Base-by-base conservation (phyloP, 2,329 filamentous ascomycete genomes). In the Apiospora saccharicola region DNA sequence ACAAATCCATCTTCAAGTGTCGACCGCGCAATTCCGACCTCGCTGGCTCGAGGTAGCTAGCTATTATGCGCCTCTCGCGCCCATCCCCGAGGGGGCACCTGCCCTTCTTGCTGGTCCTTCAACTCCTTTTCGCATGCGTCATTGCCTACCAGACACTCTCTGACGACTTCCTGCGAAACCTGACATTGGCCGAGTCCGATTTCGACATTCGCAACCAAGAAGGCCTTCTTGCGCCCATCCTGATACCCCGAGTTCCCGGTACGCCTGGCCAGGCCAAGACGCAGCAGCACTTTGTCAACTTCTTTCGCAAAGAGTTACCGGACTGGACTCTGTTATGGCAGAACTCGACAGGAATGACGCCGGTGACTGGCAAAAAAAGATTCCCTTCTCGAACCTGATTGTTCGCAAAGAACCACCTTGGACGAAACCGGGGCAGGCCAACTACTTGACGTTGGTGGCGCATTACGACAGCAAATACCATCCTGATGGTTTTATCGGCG, bases 391-490 rank as follows among this genome's bases (percentile, higher is more conserved):
- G 71, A 97, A 97, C 78, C 83, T 97, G 53, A 91, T 97, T 70
- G 89, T 93, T 37, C 91, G 90, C 67, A 88, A 93, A 69, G 93
- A 96, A 81, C 94, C 94, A 57, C 94, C 94, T 10, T 94, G 93
- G 91, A 86, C 90, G 2, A 82, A 86, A 51, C 83, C 86, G 0
- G 94, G 94, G 0, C 90, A 95, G 79, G 89, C 93, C 19, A 92
- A 92, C 69, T 85, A 92, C 70, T 83, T 97, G 75, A 94, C 93
- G 4, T 85, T 97, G 68, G 94, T 94, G 12, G 94, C 94, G 46
- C 94, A 97, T 79, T 97, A 96, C 80, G 94, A 97, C 78, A 93
- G 90, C 80, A 94, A 94, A 82, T 85, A 92, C 67, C 85, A 85
- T 22, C 93, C 94, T 0, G 80, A 89, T 69, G 93, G 92, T 0